Evolutionary conservation across 2,329 filamentous ascomycete genomes (phyloP).

Genomic region (Aspergillus sergii): DNA sequence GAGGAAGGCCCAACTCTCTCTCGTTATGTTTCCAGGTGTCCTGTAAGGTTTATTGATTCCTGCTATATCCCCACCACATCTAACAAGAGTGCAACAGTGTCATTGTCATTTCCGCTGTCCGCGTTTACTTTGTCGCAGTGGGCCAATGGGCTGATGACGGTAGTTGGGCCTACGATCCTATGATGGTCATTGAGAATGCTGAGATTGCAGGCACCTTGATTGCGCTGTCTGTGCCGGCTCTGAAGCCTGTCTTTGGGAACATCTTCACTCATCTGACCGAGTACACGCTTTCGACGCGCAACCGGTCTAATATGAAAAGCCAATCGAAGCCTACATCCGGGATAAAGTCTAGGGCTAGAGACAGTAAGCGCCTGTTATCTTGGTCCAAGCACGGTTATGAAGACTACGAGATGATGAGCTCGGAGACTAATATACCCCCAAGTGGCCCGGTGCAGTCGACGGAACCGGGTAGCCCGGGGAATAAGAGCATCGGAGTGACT

Average conservation of each 20-base stretch:
- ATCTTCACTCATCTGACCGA: slow-evolving; percentile 25
- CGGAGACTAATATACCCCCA: slow-evolving; percentile 15
- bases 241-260: slow-evolving; percentile 51
- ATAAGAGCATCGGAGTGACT: background rate
- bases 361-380: slow-evolving; percentile 26
- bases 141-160: slow-evolving; percentile 51
- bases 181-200: slow-evolving; percentile 54
- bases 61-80: background rate
- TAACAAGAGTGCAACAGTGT: slow-evolving; percentile 40
- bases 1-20: slow-evolving; percentile 51
- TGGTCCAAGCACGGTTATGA: slow-evolving; percentile 24
- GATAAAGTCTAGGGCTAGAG: slow-evolving; percentile 16
- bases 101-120: slow-evolving; percentile 52
- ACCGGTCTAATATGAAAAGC: slow-evolving; percentile 21
- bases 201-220: slow-evolving; percentile 56
- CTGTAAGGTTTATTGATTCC: slow-evolving; percentile 38
- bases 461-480: background rate
- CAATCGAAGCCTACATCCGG: slow-evolving; percentile 23
- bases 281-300: slow-evolving; percentile 24
- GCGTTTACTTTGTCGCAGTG: slow-evolving; percentile 51
- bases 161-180: slow-evolving; percentile 56
- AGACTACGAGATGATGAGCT: slow-evolving; percentile 32
- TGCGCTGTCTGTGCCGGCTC: slow-evolving; percentile 54
- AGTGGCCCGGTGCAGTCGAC: background rate
- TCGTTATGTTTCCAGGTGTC: slow-evolving; percentile 54